phyloP scores from a whole-genome alignment of 192 early-diverging fungal species.

The Coemansia sp. region DNA sequence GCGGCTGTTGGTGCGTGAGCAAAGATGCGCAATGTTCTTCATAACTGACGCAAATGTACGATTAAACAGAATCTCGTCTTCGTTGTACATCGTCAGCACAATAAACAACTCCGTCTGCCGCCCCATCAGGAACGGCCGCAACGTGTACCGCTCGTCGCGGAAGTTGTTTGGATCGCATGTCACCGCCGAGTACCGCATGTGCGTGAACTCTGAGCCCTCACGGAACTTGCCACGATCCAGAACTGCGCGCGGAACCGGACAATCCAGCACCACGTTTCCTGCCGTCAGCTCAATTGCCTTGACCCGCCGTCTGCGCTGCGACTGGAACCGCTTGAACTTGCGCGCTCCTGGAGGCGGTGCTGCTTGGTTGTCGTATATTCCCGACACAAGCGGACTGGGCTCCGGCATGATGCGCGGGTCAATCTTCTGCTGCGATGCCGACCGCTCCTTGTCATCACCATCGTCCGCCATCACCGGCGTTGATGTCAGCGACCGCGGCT shows the following conservation, averaged over 20 bases:
- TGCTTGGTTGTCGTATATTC: conserved; percentile 46
- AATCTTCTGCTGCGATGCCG: conserved; percentile 18
- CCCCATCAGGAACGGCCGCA: conserved; percentile 73
- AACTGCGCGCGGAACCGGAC: conserved; percentile 64
- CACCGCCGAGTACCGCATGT: conserved; percentile 93
- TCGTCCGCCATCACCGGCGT: conserved; percentile 44
- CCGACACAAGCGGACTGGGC: conserved; percentile 31
- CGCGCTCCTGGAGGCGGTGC: conserved; percentile 53
- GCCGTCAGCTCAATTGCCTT: conserved; percentile 65
- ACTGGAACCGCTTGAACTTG: conserved; percentile 51
- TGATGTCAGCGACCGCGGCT: conserved; percentile 40
- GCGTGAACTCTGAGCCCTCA: conserved; percentile 80
- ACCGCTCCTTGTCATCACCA: conserved; percentile 9
- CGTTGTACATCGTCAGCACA: conserved; percentile 92
- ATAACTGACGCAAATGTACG: conserved; percentile 85
- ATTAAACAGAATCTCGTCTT: conserved; percentile 89
- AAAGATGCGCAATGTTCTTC: conserved; percentile 91
- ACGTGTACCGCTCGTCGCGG: conserved; percentile 66
- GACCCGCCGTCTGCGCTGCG: conserved; percentile 48
- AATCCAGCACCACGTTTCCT: conserved; percentile 75
- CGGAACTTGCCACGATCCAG: conserved; percentile 54
- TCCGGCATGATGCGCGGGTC: conserved; percentile 55
- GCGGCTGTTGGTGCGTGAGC: conserved; percentile 72
- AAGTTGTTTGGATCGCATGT: conserved; percentile 90
- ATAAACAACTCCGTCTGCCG: conserved; percentile 88